Evolutionary conservation across 106 monocot species (phyloP), one percentile per base, ranked within the genome.

Genomic region (Allium cepa): DNA sequence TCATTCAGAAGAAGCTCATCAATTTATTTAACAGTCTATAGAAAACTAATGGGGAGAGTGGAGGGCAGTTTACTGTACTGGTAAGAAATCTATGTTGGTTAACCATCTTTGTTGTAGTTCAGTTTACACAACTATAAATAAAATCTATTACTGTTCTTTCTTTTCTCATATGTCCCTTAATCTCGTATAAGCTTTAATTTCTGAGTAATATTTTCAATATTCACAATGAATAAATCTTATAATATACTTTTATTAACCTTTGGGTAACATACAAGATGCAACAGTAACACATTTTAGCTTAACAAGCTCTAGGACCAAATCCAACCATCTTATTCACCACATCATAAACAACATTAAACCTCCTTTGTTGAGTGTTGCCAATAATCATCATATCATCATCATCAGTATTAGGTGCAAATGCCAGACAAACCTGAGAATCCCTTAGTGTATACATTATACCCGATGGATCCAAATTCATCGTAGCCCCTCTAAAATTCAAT

Each of bases 331-430:
- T 63, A 49, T 59, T 82, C 6, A 69, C 27, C 5, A 73, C 50
- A 48, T 82, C 81, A 53, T 82, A 77, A 3, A 73, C 57, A 4
- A 82, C 77, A 12, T 66, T 53, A 15, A 78, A 55, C 64, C 17
- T 78, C 59, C 70, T 76, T 58, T 78, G 82, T 55, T 82, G 82
- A 73, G 70, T 64, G 13, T 83, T 83, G 17, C 83, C 83, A 0
- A 83, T 49, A 51, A 83, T 79, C 27, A 46, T 49, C 4, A 72
- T 10, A n/a, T 76, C 79, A 12, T n/a, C 27, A 10, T 50, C 72
- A 10, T 79, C 69, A 13, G 27, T 27, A 18, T 79, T 83, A 46
- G 68, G 76, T 11, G 83, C 79, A 26, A 92, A 88, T 0, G 88
- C 92, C 14, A 92, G 64, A 67, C 92, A 92, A 36, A 62, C 73